Base-by-base conservation (phyloP, 2,329 filamentous ascomycete species). In the Talaromyces marneffei region DNA sequence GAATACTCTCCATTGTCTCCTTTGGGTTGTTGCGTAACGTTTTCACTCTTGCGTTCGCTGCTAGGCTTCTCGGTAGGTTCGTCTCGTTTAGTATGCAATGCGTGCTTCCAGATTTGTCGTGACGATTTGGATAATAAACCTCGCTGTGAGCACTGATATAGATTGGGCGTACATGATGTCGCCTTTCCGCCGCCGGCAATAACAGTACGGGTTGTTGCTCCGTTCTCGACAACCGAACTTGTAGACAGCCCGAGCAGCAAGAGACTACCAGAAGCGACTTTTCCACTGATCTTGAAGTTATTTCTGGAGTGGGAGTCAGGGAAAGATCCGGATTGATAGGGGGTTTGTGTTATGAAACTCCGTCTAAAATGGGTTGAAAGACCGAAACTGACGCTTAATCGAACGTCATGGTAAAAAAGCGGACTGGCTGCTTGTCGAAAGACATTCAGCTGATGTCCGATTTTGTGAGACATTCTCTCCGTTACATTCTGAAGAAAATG, bases 241-340 rank as follows among this genome's bases (percentile, higher is more conserved):
- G 73, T 70, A 27, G 71, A 74, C 5, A 69, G 72, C 18, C 82
- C 79, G 55, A 84, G 69, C 16, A 85, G 78, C 27, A 85, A 73
- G 37, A 85, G 74, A 5, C 83, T 80, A 25, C 83, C 80, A 1
- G 83, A 84, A 35, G 82, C 80, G 68, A 83, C 82, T 67, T 80
- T 82, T 62, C 77, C 79, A 10, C 78, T 79, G 25, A 80, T 73
- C 68, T 80, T 76, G 60, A 73, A 71, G 68, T 71, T 25, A 59
- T 55, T 35, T 58, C 56, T 42, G 52, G 46, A 44, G 9, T 58
- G 48, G 4, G 60, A 54, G 23, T 50, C 57, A 39, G 46, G 48
- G 42, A 39, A 58, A 10, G 55, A 42, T 50, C 39, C 40, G 44
- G 57, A 40, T 16, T 40, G 33, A 63, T 59, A 37, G 61, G 55